Evolutionary conservation across 1,284 basidiomycete genomes (phyloP), one percentile per base, ranked within the genome.

Genomic region (Papiliotrema fonsecae): DNA sequence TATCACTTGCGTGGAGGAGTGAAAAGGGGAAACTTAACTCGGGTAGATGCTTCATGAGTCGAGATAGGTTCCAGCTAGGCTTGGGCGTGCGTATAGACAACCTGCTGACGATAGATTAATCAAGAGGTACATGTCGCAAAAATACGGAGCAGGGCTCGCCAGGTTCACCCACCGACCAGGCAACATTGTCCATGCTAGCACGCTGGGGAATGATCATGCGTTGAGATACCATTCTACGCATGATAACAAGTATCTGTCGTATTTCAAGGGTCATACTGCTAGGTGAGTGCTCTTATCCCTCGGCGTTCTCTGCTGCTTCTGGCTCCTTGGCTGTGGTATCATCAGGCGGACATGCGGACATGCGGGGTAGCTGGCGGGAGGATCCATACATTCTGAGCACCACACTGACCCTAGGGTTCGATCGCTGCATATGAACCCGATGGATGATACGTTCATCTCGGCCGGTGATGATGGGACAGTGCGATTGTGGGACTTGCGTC

Each of bases 381-480:
- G 16, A 25, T 19, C 7, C 26, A 31, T n/a, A 18, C 6, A 7
- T 21, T 24, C 10, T 26, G n/a, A 26, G 13, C 30, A 19, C n/a
- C 14, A 10, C 19, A 6, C 37, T n/a, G 30, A 34, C 27, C 28
- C 11, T 56, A 77, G 83, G 50, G 96, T 99, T 4, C 80, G 88
- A 22, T 92, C 92, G 0, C 75, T 99, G 13, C 87, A 94, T 65
- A 85, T 97, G 62, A 92, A 88, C 3, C 96, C 96, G 0, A 79
- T 86, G 2, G 88, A 97, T 65, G 94, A 98, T 65, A 88, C 88
- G 0, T 97, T 99, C 74, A 84, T 99, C 77, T 96, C 93, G 6
- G 88, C 84, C 1, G 90, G 93, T 0, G 78, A 88, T 60, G 93
- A 98, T 76, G 90, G 88, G 60, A 93, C 91, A 1, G 91, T 98